Base-by-base conservation (phyloP, 169 alveolate genomes). In the Cryptosporidium viatorum region DNA sequence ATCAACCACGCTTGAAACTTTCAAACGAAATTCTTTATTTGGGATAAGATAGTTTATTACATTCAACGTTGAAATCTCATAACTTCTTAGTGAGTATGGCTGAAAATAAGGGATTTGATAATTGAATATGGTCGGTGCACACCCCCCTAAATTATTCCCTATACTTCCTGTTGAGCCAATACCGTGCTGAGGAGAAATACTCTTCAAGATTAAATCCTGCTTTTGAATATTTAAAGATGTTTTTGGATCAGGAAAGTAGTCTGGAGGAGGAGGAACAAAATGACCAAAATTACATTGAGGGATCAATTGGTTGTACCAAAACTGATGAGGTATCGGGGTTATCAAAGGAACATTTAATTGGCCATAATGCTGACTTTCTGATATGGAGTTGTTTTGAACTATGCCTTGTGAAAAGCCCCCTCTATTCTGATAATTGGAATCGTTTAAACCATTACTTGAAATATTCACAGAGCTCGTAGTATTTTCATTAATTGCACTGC, bases 191-290 rank as follows among this genome's bases (percentile, higher is more conserved):
- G 48, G 18, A 29, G 71, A 65, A 31, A 14, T n/a, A n/a, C 16
- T 39, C 2, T 16, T 26, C 5, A 35, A 39, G 48, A 65, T 12
- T 65, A 65, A 31, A 31, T 65, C 71, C 4, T 65, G 71, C 8
- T 65, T 65, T n/a, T 7, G 43, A 3, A n/a, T 37, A 35, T 8
- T 65, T 65, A 16, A n/a, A 14, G 50, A 35, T 5, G 31, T 6
- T 29, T 65, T 65, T 37, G 33, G 1, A 37, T 73, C 45, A 8
- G 55, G 86, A 55, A 73, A 52, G 35, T 73, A 31, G 51, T 73
- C 71, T 18, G 86, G 86, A 55, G 86, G 86, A 33, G 86, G 86
- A 0, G 86, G 86, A 59, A 73, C 50, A 59, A 33, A n/a, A 29
- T 73, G 26, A 6, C 71, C 31, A 37, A 73, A n/a, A 37, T 58